A percentile compares a stretch with the other conserved stretches of the same genome.
Conservation (phyloP, 2,329 filamentous ascomycete species). For the Fusarium penzigii region DNA sequence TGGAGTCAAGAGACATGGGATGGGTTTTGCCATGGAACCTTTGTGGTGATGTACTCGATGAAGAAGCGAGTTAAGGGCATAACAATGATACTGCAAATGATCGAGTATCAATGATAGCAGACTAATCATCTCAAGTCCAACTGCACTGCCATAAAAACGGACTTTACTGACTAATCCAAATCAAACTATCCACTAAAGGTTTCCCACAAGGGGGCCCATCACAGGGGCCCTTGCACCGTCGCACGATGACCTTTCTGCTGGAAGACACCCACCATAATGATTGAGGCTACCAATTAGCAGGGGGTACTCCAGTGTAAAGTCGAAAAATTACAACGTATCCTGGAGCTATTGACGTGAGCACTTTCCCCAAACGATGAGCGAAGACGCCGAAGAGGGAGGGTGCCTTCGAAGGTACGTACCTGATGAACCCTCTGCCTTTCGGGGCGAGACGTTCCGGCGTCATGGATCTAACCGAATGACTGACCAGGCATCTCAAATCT, state of each 20-base stretch:
- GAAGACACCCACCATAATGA: slow-evolving; percentile 7
- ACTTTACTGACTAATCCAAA: slow-evolving; percentile 9
- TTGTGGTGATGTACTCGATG: slow-evolving; percentile 17
- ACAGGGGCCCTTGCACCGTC: slow-evolving; percentile 8
- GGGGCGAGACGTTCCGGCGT: slow-evolving; percentile 21
- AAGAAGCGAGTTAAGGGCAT: slow-evolving; percentile 4
- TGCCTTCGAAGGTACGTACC: slow-evolving; percentile 8
- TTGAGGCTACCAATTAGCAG: not conserved
- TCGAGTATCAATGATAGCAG: slow-evolving; percentile 1
- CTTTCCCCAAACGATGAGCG: not conserved
- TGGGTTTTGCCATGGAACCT: slow-evolving; percentile 29
- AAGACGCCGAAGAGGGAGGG: too few relatives aligned
- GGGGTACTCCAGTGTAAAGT: not conserved
- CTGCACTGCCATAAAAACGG: slow-evolving; percentile 5
- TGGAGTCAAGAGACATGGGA: slow-evolving; percentile 29
- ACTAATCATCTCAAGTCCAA: slow-evolving; percentile 1
- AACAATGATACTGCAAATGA: not conserved
- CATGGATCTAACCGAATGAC: slow-evolving; percentile 16
- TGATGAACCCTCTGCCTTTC: slow-evolving; percentile 8
- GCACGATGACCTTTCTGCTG: slow-evolving; percentile 16
- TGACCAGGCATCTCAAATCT: slow-evolving; percentile 24
- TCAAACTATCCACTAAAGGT: not conserved
- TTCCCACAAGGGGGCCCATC: not conserved
- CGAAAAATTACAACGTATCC: slow-evolving; percentile 21
- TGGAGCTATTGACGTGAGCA: slow-evolving; percentile 23